These are phyloP conservation scores for Agaricales sp. DNA, from an alignment of 1,284 basidiomycete species.

Conservation along the genomic window DNA sequence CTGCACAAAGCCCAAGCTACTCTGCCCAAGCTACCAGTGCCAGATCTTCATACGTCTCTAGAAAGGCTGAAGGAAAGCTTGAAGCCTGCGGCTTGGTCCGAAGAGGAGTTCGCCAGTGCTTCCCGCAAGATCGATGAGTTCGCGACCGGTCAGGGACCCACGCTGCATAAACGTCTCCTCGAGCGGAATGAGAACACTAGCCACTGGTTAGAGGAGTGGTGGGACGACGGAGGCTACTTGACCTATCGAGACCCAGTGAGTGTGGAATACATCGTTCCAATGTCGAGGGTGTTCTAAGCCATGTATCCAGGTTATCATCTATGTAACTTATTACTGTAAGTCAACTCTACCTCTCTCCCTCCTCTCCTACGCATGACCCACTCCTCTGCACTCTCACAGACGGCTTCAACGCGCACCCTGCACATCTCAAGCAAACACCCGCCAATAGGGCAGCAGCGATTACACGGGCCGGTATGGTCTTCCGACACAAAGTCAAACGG, in stretches of 20 bases:
- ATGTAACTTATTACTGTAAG: conserved; percentile 79
- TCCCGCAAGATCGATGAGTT: conserved; percentile 57
- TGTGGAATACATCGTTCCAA: conserved; percentile 5
- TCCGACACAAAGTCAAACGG: conserved; percentile 55
- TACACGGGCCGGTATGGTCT: conserved; percentile 61
- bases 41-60: conserved; percentile 46
- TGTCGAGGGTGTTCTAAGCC: background rate
- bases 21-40: conserved; percentile 58
- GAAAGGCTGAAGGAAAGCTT: conserved; percentile 48
- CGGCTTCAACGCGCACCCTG: conserved; percentile 62
- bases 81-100: conserved; percentile 52
- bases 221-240: conserved; percentile 67
- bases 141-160: conserved; percentile 32
- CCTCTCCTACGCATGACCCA: conserved; percentile 2
- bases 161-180: conserved; percentile 49
- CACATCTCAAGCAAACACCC: conserved; percentile 45
- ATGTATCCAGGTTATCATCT: conserved; percentile 52
- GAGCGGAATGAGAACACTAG: conserved; percentile 35
- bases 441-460: conserved; percentile 67
- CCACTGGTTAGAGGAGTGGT: conserved; percentile 80
- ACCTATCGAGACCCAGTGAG: conserved; percentile 68
- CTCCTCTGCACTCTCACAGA: conserved; percentile 28
- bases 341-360: conserved; percentile 2
- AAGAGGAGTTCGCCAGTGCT: conserved; percentile 42
- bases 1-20: conserved; percentile 17